Base-by-base conservation (phyloP, 805 yeast genomes). In the Nakazawaea anatomiae region DNA sequence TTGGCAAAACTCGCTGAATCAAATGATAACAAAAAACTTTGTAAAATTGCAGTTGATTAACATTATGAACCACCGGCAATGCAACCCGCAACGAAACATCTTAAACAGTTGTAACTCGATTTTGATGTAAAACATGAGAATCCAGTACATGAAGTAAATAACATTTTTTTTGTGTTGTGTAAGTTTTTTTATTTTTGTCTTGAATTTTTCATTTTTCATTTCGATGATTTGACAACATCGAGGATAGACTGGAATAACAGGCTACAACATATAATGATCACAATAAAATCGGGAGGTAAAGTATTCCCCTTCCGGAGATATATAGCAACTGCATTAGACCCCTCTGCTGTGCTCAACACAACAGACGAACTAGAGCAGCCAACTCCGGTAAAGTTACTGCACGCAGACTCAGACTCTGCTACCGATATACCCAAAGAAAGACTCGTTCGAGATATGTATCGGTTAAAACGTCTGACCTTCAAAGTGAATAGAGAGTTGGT, bases 11-110 rank as follows among this genome's bases (percentile, higher is more conserved):
- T 52, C 48, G 54, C 27, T 32, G 56, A 40, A 31, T 14, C 32
- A 58, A 45, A 29, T 69, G 42, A 56, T 70, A 0, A 71, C 75
- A 29, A 86, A 86, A 60, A 79, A 74, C 30, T 62, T 71, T 7
- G 75, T 87, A n/a, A 50, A 42, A 12, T 11, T 30, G 9, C 49
- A 42, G 29, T 31, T 50, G 35, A 35, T 36, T 6, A 44, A 35
- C 28, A 45, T 45, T 12, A 45, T 32, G 14, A 45, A 42, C 9
- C 11, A 34, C 3, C 35, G 29, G 29, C 45, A 40, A 14, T 42
- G 44, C 35, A 50, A 50, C 32, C 50, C 49, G 3, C 46, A 42
- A 8, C 12, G 52, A 30, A 42, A 40, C 4, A n/a, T 50, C 18
- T 34, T 50, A n/a, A 50, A 50, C 29, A 50, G 52, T 42, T 50